phyloP scores from a whole-genome alignment of 805 yeast genomes.

The Metschnikowia peoriensis region DNA sequence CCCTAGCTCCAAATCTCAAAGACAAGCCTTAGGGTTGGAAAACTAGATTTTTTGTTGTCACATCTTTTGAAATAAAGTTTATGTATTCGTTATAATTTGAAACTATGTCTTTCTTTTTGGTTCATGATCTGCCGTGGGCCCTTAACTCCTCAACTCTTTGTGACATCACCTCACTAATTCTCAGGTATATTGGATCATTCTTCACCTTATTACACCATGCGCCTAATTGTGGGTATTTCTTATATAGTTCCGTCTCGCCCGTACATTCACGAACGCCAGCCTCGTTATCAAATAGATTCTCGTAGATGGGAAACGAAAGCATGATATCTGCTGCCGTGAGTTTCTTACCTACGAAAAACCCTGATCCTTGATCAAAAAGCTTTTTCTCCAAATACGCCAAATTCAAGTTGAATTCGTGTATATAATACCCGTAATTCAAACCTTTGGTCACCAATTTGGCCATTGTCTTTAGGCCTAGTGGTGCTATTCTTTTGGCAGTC shows the following conservation, averaged over 20 bases:
- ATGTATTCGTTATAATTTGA: too few relatives aligned
- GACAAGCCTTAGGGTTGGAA: slow-evolving; percentile 47
- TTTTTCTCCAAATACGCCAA: slow-evolving; percentile 41
- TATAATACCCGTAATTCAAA: slow-evolving; percentile 48
- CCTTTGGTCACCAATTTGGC: slow-evolving; percentile 43
- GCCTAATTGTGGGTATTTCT: slow-evolving; percentile 34
- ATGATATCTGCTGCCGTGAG: slow-evolving; percentile 60
- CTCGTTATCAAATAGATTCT: slow-evolving; percentile 28
- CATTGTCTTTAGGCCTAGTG: slow-evolving; percentile 47
- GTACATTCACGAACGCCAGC: slow-evolving; percentile 33
- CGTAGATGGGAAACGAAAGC: slow-evolving; percentile 44
- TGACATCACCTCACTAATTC: slow-evolving; percentile 32
- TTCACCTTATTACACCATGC: slow-evolving; percentile 37
- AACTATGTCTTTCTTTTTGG: background rate
- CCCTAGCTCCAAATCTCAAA: slow-evolving; percentile 48
- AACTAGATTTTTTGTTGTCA: background rate
- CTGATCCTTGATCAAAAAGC: slow-evolving; percentile 29
- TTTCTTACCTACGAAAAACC: slow-evolving; percentile 48
- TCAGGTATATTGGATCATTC: slow-evolving; percentile 32
- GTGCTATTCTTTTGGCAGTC: slow-evolving; percentile 42
- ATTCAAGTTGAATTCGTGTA: slow-evolving; percentile 43
- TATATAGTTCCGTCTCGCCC: slow-evolving; percentile 33
- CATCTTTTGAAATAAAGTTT: background rate
- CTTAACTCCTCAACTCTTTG: slow-evolving; percentile 23
- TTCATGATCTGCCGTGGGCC: background rate